These are phyloP conservation scores for Asterochloris sp. DNA, from an alignment of 139 green algal species.

Conservation along the genomic window DNA sequence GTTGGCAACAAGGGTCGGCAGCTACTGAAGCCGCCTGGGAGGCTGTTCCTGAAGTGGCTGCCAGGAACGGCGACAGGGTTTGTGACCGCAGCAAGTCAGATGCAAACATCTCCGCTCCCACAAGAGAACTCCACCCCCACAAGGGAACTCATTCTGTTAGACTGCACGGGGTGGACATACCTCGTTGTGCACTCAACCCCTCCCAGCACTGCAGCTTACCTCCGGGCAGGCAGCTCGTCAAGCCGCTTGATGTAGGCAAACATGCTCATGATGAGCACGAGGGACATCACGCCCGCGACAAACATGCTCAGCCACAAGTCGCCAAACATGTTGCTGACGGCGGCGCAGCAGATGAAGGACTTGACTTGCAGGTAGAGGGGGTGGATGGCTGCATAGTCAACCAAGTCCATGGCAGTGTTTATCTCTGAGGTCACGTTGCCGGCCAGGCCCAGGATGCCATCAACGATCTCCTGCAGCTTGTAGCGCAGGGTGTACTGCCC, in stretches of 20 bases:
- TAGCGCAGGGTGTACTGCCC: slow-evolving; percentile 12
- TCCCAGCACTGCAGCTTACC: neutral
- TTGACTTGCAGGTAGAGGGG: slow-evolving; percentile 9
- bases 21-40: too few species aligned
- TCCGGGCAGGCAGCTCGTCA: slow-evolving; percentile 1
- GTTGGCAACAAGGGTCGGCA: too few species aligned
- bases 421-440: neutral
- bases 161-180: neutral
- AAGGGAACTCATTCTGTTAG: too few species aligned
- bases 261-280: slow-evolving; percentile 1
- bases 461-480: slow-evolving; percentile 3
- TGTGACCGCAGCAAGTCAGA: neutral
- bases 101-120: neutral
- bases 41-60: neutral
- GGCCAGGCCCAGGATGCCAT: neutral
- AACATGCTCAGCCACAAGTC: slow-evolving; percentile 18
- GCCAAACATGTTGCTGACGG: neutral
- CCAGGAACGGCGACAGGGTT: neutral
- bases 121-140: too few species aligned
- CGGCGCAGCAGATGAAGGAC: slow-evolving; percentile 5
- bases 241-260: slow-evolving; percentile 11
- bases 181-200: neutral
- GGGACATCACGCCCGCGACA: neutral
- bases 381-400: slow-evolving; percentile 4
- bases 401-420: neutral